Conservation (phyloP, 164 flowering plant genomes). For the Chimonanthus salicifolius region DNA sequence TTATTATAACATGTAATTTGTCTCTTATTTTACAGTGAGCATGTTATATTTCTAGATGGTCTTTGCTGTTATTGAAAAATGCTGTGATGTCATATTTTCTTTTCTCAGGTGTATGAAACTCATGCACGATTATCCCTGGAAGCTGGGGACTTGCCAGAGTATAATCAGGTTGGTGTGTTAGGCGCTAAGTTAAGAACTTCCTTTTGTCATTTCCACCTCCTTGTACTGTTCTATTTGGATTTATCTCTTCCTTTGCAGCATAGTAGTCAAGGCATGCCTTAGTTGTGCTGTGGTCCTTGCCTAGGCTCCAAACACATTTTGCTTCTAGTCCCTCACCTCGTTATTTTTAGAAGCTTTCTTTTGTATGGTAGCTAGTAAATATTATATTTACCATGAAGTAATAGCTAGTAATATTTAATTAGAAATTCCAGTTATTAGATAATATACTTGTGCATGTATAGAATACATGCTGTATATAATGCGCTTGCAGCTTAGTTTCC, state of each 20-base stretch:
- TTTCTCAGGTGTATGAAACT: conserved; percentile 88
- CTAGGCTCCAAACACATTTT: not conserved
- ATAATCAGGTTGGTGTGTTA: conserved; percentile 64
- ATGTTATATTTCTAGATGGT: conserved; percentile 1
- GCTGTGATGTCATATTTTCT: not conserved
- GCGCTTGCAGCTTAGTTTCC: no score
- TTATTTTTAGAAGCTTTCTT: no score
- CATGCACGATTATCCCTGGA: conserved; percentile 94
- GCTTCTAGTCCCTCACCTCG: not conserved
- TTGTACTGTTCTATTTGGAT: not conserved
- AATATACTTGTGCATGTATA: no score
- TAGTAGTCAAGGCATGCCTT: not conserved
- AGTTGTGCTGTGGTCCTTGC: not conserved
- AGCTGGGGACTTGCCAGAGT: conserved; percentile 89
- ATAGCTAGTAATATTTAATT: no score
- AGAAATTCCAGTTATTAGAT: no score
- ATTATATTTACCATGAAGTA: no score
- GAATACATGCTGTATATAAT: no score
- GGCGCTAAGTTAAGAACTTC: not conserved
- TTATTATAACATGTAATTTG: not conserved
- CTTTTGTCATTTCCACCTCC: not conserved
- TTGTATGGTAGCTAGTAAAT: no score
- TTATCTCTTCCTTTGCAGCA: not conserved
- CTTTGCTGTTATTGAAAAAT: not conserved
- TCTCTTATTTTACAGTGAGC: not conserved